Conservation (phyloP, 2,329 filamentous ascomycete species). For the Nigrospora oryzae region DNA sequence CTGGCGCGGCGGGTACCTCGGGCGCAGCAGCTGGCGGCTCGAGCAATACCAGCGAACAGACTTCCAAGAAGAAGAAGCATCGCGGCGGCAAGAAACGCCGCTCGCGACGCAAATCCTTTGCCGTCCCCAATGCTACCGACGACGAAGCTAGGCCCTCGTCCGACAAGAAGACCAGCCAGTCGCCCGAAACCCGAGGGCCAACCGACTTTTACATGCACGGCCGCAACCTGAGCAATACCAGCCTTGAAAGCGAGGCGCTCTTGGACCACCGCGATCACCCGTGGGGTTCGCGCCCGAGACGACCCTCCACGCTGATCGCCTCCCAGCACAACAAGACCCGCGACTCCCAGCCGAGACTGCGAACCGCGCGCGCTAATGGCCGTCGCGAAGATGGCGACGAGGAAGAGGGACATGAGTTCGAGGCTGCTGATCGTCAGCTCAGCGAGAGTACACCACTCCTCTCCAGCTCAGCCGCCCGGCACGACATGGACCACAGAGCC, state of each 20-base stretch:
- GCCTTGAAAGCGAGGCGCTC: slow-evolving; percentile 80
- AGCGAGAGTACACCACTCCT: slow-evolving; percentile 50
- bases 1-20: too few relatives aligned
- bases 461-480: slow-evolving; percentile 26
- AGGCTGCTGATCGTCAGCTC: slow-evolving; percentile 30
- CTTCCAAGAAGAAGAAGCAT: slow-evolving; percentile 59
- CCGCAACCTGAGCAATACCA: slow-evolving; percentile 68
- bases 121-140: slow-evolving; percentile 42
- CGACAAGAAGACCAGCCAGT: slow-evolving; percentile 14
- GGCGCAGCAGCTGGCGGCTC: too few relatives aligned
- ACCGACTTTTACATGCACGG: slow-evolving; percentile 37
- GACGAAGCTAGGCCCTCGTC: slow-evolving; percentile 31
- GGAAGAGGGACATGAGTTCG: slow-evolving; percentile 34
- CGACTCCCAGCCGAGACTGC: not conserved
- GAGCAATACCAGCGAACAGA: slow-evolving; percentile 20
- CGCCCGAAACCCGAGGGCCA: slow-evolving; percentile 8
- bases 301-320: slow-evolving; percentile 38
- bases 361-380: not conserved
- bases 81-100: slow-evolving; percentile 64
- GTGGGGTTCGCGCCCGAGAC: slow-evolving; percentile 49
- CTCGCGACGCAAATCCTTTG: slow-evolving; percentile 72
- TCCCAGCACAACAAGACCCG: slow-evolving; percentile 11
- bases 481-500: slow-evolving; percentile 18
- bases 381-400: slow-evolving; percentile 7
- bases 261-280: slow-evolving; percentile 59